A percentile compares a stretch with the other conserved stretches of the same genome.
Conservation (phyloP, 306 rosid genomes). For the Senna tora region DNA sequence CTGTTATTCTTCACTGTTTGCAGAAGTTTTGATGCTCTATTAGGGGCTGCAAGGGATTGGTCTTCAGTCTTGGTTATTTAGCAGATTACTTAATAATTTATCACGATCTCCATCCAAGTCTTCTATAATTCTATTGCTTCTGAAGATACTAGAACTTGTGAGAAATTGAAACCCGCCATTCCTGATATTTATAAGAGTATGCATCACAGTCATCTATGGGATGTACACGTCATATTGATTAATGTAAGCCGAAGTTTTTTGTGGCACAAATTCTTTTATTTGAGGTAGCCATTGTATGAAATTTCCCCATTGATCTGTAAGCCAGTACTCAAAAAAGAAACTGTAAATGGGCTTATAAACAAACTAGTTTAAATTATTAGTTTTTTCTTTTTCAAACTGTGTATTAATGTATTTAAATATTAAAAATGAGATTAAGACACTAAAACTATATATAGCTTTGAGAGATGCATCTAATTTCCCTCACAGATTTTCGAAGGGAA, state of each 20-base stretch:
- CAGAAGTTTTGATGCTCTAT: constrained; percentile 75
- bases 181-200: no score
- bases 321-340: background rate
- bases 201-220: background rate
- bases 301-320: background rate
- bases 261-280: background rate
- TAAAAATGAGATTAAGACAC: no score
- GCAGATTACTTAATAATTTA: constrained; percentile 74
- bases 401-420: no score
- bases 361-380: no score
- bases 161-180: constrained; percentile 47
- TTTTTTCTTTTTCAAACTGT: no score
- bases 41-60: constrained; percentile 59
- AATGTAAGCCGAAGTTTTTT: background rate
- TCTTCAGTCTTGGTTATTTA: constrained; percentile 78
- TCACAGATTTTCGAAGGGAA: background rate
- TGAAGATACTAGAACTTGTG: constrained; percentile 49
- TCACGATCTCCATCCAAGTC: constrained; percentile 80
- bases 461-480: background rate
- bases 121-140: constrained; percentile 47
- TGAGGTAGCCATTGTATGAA: background rate
- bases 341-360: no score
- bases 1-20: constrained; percentile 41
- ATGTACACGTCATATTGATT: background rate
- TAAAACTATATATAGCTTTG: background rate